Evolutionary conservation across 1,284 basidiomycete genomes (phyloP), one percentile per base, ranked within the genome.

Genomic region (Marasmius tenuissimus): DNA sequence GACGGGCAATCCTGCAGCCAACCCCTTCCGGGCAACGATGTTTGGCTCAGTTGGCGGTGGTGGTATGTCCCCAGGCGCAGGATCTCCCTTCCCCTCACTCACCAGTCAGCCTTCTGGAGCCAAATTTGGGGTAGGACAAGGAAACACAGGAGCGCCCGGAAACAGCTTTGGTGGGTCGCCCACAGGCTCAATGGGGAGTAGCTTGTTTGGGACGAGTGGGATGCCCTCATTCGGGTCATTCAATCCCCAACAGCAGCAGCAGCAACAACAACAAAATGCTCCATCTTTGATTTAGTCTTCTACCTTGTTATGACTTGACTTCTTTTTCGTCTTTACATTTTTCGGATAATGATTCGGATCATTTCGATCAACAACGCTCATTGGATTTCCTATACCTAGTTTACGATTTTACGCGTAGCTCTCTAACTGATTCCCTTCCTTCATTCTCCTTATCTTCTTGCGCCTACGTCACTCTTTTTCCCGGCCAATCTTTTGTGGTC

Each of bases 11-110:
- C 86, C 86, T 16, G 79, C 76, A 33, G 86, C 85, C 9, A 93
- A 93, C 67, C 91, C 92, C 8, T 93, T 93, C 79, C 83, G 91
- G 50, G 85, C 87, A 9, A 87, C 86, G 2, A 86, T 85, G 84
- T 76, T 78, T 55, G 64, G 56, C 40, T 22, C 64, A 14, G 58
- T 67, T 18, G 68, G 65, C 10, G 68, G 68, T 53, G 56, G 63
- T 45, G 50, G 54, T 22, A 11, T 56, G 57, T 22, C 37, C 20
- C 40, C 51, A 22, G 62, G 59, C 40, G 18, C 58, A 12, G 58
- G 57, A 27, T 56, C 52, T 38, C 42, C 66, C 35, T 45, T 56
- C 20, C 50, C 60, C 7, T 47, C 63, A 34, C 54, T 63, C 22
- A 18, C 54, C 20, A 54, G 58, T 14, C 57, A 59, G 54, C 65